These are phyloP conservation scores for Salix brachista DNA, from an alignment of 345 rosid species.

Conservation along the genomic window DNA sequence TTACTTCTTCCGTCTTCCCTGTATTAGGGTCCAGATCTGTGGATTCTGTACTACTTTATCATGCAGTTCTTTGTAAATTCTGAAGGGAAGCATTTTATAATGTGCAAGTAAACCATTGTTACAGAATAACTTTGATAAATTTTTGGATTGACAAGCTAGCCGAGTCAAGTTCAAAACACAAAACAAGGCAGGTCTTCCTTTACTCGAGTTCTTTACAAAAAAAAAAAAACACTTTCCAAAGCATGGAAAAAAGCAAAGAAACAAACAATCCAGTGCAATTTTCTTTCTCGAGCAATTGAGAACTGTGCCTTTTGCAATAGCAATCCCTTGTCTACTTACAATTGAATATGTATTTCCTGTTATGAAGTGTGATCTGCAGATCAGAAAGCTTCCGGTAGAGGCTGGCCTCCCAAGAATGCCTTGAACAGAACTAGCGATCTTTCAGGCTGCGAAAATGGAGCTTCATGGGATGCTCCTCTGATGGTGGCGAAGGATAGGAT, in stretches of 20 bases:
- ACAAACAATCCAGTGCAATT: conserved; percentile 26
- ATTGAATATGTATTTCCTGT: conserved; percentile 14
- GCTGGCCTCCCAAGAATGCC: conserved; percentile 23
- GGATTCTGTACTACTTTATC: neutral
- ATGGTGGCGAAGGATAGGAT: conserved; percentile 50
- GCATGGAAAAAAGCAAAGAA: conserved; percentile 18
- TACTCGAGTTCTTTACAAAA: conserved; percentile 21
- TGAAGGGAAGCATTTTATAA: neutral
- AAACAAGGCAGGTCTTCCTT: conserved; percentile 7
- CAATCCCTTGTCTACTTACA: conserved; percentile 30
- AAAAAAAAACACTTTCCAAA: conserved; percentile 14
- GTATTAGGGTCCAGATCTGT: neutral
- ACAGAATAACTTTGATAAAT: neutral
- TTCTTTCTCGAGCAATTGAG: conserved; percentile 15
- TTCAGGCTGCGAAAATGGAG: conserved; percentile 35
- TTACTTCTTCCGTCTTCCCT: neutral
- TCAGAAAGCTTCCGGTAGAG: conserved; percentile 50
- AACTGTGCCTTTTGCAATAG: conserved; percentile 11
- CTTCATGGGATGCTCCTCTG: conserved; percentile 39
- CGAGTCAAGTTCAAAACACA: neutral
- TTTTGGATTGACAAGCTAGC: neutral
- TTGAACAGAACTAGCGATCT: conserved; percentile 31
- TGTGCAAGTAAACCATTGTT: neutral
- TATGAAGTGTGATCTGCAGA: conserved; percentile 18
- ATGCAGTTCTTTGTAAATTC: neutral